These are phyloP conservation scores for Bipolaris sorokiniana DNA, from an alignment of 2,329 filamentous ascomycete genomes.

Conservation along the genomic window DNA sequence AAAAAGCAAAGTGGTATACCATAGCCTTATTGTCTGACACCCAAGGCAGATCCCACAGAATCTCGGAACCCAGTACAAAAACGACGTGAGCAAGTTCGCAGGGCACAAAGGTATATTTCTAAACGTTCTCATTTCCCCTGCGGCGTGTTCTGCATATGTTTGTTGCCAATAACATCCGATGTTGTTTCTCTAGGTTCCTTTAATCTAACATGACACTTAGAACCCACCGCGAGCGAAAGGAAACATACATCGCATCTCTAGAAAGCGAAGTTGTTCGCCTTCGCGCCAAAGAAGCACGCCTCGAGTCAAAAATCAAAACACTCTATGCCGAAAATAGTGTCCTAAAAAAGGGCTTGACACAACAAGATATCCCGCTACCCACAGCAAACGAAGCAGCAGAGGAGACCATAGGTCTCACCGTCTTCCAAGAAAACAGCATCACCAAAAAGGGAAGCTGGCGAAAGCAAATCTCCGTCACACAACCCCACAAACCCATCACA, in stretches of 20 bases:
- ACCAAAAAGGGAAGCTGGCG: slow-evolving; percentile 1
- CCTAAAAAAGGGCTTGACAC: slow-evolving; percentile 26
- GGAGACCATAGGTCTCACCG: background rate
- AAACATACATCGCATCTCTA: slow-evolving; percentile 36
- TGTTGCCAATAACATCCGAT: too few relatives aligned
- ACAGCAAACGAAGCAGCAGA: background rate
- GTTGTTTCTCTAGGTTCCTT: too few relatives aligned
- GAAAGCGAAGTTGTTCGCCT: slow-evolving; percentile 39
- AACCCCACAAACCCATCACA: background rate
- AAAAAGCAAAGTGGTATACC: too few relatives aligned
- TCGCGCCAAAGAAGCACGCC: slow-evolving; percentile 39
- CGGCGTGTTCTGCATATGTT: background rate
- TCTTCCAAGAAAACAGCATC: background rate
- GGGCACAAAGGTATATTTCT: slow-evolving; percentile 38
- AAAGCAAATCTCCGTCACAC: slow-evolving; percentile 4
- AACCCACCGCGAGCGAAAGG: slow-evolving; percentile 44
- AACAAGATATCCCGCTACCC: slow-evolving; percentile 25
- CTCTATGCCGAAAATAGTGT: slow-evolving; percentile 33
- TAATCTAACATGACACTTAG: slow-evolving; percentile 13
- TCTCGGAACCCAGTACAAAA: slow-evolving; percentile 19
- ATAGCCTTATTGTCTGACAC: background rate
- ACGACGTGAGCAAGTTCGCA: slow-evolving; percentile 48
- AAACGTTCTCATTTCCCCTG: background rate
- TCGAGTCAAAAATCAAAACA: slow-evolving; percentile 32
- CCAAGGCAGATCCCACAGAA: background rate